A percentile compares a stretch with the other conserved stretches of the same genome.
phyloP scores from a whole-genome alignment of 176 grass and related monocot species.

The Miscanthus lutarioriparius region DNA sequence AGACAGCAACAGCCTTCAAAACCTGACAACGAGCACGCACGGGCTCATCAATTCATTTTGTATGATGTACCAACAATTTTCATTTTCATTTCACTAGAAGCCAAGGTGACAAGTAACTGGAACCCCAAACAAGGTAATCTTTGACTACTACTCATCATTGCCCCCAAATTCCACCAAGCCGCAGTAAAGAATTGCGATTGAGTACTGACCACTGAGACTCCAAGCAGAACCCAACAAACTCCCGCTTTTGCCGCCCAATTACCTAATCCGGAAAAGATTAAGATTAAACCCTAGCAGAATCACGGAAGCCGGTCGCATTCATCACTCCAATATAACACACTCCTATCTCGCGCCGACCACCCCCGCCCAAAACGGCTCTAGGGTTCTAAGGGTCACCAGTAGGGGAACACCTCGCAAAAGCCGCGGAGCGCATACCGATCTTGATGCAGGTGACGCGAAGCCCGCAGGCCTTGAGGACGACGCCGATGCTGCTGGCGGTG shows the following conservation, averaged over 20 bases:
- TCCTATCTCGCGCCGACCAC: neutral
- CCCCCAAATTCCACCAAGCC: constrained; percentile 9
- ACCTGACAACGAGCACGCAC: neutral
- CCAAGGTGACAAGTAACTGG: neutral
- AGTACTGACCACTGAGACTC: neutral
- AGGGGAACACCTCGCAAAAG: neutral
- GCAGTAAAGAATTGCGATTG: neutral
- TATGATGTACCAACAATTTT: neutral
- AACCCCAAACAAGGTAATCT: constrained; percentile 19
- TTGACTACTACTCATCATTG: neutral
- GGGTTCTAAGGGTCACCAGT: neutral
- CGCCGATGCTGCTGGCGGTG: constrained; percentile 88
- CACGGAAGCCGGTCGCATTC: neutral
- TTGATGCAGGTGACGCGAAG: constrained; percentile 97
- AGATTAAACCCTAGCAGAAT: neutral
- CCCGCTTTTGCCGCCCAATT: neutral
- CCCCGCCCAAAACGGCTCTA: neutral
- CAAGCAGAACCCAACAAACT: constrained; percentile 38
- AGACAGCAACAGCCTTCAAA: constrained; percentile 18
- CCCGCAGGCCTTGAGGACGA: constrained; percentile 88
- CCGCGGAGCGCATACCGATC: constrained; percentile 53
- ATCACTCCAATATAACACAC: neutral
- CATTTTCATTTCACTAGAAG: neutral
- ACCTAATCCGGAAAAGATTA: neutral
- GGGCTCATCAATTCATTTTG: neutral